Evolutionary conservation across 805 yeast genomes (phyloP).

Genomic region (Cyberlindnera sargentensis): DNA sequence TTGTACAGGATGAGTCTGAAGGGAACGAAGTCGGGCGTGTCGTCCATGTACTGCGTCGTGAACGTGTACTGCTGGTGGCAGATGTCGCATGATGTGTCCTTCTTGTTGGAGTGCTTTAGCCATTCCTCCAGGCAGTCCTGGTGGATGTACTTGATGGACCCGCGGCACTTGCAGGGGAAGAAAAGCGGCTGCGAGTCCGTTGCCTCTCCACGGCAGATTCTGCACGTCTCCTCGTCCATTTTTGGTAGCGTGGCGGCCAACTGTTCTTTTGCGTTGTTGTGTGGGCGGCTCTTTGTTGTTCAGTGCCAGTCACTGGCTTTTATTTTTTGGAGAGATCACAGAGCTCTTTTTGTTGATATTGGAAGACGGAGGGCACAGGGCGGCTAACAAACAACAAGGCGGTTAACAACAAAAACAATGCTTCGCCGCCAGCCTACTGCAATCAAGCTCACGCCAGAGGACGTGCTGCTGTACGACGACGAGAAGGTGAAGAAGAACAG

Average conservation of each 20-base stretch:
- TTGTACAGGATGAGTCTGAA: constrained; percentile 37
- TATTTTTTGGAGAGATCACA: not conserved
- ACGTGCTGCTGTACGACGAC: constrained; percentile 34
- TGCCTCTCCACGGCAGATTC: constrained; percentile 93
- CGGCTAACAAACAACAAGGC: not conserved
- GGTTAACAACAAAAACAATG: constrained; percentile 31
- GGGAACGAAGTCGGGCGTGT: constrained; percentile 64
- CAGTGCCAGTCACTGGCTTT: not conserved
- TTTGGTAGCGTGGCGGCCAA: not conserved
- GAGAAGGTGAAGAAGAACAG: constrained; percentile 14
- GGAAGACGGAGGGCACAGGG: no score
- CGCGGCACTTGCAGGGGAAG: constrained; percentile 92
- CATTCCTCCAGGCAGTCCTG: constrained; percentile 88
- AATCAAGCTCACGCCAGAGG: constrained; percentile 61
- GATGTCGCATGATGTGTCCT: constrained; percentile 69
- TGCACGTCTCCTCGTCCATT: constrained; percentile 51
- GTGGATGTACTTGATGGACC: constrained; percentile 89
- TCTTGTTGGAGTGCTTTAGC: constrained; percentile 51
- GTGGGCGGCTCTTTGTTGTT: no score
- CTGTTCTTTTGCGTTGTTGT: not conserved
- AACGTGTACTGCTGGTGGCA: constrained; percentile 73
- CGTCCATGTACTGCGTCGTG: constrained; percentile 53
- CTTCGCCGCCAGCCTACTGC: constrained; percentile 67
- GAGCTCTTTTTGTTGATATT: no score
- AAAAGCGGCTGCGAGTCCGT: constrained; percentile 69